A percentile compares a stretch with the other conserved stretches of the same genome.
phyloP scores from a whole-genome alignment of 1,284 basidiomycete genomes.

The Fomitopsis betulina region DNA sequence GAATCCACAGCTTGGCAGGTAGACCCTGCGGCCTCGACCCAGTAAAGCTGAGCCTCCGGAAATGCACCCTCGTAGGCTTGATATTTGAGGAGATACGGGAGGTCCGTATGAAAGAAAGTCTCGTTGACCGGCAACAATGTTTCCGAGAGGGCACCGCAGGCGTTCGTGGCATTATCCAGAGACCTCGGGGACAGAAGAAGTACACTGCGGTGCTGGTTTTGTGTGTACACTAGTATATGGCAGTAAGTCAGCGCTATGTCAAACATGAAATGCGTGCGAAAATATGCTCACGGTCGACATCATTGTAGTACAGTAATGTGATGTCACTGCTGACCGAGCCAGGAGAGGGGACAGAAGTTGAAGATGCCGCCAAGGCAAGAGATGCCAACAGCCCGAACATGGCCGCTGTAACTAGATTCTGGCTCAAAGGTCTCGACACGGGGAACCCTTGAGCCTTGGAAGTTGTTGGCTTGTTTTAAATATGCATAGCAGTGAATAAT shows the following conservation, averaged over 20 bases:
- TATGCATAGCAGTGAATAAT: too few species aligned
- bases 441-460: too few species aligned
- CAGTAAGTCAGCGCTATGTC: not conserved
- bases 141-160: constrained; percentile 23
- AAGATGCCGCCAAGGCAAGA: constrained; percentile 5
- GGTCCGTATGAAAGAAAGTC: constrained; percentile 22
- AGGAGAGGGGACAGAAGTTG: constrained; percentile 10
- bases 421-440: too few species aligned
- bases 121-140: constrained; percentile 21
- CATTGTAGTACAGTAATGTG: constrained; percentile 25
- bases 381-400: not conserved
- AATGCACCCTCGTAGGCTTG: constrained; percentile 20
- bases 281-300: constrained; percentile 19
- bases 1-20: constrained; percentile 22
- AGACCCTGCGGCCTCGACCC: constrained; percentile 20
- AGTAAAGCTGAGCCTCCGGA: constrained; percentile 21
- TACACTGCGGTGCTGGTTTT: constrained; percentile 18
- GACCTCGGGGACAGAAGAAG: constrained; percentile 17
- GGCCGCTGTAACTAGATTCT: too few species aligned
- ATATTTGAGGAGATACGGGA: constrained; percentile 21
- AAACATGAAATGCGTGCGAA: not conserved
- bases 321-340: constrained; percentile 16
- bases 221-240: constrained; percentile 15
- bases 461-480: too few species aligned
- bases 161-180: constrained; percentile 13